Base-by-base conservation (phyloP, 768 basidiomycete genomes). In the Amanita subjunquillea region DNA sequence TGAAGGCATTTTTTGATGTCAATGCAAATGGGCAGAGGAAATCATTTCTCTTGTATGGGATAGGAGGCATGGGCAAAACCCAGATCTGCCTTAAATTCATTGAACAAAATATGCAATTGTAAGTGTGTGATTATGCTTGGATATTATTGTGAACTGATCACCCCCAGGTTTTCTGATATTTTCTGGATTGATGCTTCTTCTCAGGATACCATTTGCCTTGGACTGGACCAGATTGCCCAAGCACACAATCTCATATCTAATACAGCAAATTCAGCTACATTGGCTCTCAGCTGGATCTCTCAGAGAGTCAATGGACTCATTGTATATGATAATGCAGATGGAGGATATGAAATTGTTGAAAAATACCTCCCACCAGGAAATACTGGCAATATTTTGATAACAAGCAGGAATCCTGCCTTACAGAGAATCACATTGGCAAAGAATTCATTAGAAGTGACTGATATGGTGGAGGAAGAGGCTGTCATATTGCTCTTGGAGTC, bases 131-230 rank as follows among this genome's bases (percentile, higher is more conserved):
- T 2, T 20, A 30, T 10, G 3, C 3, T 32, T 29, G 6, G 29
- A 27, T 17, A 29, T 48, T 54, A 37, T 40, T 15, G 17, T 22
- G 15, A 30, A 29, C 56, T 34, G 6, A 17, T 48, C 4, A 36
- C 40, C 37, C 17, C 22, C n/a, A 51, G 60, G 30, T 60, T 60
- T 48, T 55, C 45, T 51, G n/a, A 54, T 23, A 54, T 59, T 15
- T 60, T 62, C 32, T 62, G 60, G 58, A 53, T 62, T 57, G 60
- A 62, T 55, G 58, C 60, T 13, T 55, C 61, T 15, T 57, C 51
- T 10, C 23, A 43, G 9, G 52, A 54, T 13, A 59, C 54, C 20
- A 54, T 60, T 32, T 15, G 20, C 9, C 29, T 32, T 32, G 30
- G 1, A 51, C 48, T 22, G 32, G 29, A 15, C 27, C n/a, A 55